These are phyloP conservation scores for Hygrocybe punicea DNA, from an alignment of 768 basidiomycete genomes.

Conservation along the genomic window DNA sequence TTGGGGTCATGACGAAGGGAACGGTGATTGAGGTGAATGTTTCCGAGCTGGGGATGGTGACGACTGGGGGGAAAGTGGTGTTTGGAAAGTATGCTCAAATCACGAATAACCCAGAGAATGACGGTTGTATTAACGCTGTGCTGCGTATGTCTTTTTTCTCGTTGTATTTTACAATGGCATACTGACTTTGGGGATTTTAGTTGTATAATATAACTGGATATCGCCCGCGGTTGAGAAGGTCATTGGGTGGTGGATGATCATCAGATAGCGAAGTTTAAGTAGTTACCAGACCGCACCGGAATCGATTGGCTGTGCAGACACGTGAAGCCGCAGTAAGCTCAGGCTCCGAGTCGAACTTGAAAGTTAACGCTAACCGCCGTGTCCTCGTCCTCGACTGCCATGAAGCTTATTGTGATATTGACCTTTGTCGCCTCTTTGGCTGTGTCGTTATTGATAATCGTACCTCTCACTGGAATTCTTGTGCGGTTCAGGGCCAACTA, in stretches of 20 bases:
- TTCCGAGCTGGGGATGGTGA: slow-evolving; percentile 97
- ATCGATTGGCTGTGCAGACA: too few species aligned
- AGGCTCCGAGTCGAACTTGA: too few species aligned
- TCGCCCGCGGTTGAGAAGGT: too few species aligned
- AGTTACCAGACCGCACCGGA: too few species aligned
- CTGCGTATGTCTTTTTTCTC: slow-evolving; percentile 56
- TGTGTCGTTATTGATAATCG: slow-evolving; percentile 53
- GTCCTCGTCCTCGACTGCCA: background rate
- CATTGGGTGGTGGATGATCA: too few species aligned
- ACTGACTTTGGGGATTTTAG: background rate
- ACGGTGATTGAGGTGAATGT: slow-evolving; percentile 98
- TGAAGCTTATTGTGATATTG: slow-evolving; percentile 37
- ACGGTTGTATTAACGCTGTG: slow-evolving; percentile 94
- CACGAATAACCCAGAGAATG: slow-evolving; percentile 94
- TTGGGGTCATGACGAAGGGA: slow-evolving; percentile 97
- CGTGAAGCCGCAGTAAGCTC: too few species aligned
- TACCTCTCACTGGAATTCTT: slow-evolving; percentile 64
- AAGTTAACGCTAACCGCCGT: too few species aligned
- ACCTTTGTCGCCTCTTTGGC: slow-evolving; percentile 46
- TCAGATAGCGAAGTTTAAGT: too few species aligned
- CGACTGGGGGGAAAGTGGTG: slow-evolving; percentile 91
- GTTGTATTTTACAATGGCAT: background rate
- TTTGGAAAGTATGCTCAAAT: slow-evolving; percentile 93
- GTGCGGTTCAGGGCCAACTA: slow-evolving; percentile 81
- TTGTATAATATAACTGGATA: too few species aligned